phyloP scores from a whole-genome alignment of 2,329 filamentous ascomycete genomes.

The Aspergillus arachidicola region DNA sequence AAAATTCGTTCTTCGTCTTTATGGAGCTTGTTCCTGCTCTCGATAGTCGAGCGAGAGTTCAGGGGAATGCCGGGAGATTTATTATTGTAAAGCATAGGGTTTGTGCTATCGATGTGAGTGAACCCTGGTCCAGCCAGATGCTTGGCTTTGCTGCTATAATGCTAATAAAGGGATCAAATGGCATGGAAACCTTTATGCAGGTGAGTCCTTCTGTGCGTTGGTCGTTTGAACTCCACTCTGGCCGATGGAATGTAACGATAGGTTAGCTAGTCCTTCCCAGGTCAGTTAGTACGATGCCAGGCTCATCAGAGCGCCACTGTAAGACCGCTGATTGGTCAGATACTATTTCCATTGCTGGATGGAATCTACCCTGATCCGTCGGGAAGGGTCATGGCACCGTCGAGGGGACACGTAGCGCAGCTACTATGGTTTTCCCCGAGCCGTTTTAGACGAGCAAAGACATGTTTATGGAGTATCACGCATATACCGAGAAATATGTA shows the following conservation, averaged over 20 bases:
- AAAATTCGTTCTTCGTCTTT: not conserved
- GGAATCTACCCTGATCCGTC: not conserved
- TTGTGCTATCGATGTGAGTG: rapidly evolving
- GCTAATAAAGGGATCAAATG: not conserved
- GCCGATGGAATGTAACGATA: not conserved
- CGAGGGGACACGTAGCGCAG: not conserved
- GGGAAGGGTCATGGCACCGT: not conserved
- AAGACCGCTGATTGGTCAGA: not conserved
- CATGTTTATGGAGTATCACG: not conserved
- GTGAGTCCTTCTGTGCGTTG: not conserved
- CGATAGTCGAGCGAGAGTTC: not conserved
- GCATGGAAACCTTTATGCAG: not conserved
- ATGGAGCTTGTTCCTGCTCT: not conserved
- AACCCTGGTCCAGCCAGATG: not conserved
- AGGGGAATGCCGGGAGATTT: not conserved
- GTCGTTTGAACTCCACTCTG: not conserved
- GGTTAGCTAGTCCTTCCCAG: not conserved
- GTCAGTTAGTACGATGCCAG: not conserved
- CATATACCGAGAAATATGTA: not conserved
- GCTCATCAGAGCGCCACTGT: not conserved
- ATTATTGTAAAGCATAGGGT: not conserved
- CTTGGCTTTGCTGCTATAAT: not conserved
- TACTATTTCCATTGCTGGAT: not conserved
- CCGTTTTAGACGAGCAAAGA: not conserved
- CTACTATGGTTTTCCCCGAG: not conserved